Evolutionary conservation across 2,329 filamentous ascomycete genomes (phyloP).

Genomic region (Nemania diffusa): DNA sequence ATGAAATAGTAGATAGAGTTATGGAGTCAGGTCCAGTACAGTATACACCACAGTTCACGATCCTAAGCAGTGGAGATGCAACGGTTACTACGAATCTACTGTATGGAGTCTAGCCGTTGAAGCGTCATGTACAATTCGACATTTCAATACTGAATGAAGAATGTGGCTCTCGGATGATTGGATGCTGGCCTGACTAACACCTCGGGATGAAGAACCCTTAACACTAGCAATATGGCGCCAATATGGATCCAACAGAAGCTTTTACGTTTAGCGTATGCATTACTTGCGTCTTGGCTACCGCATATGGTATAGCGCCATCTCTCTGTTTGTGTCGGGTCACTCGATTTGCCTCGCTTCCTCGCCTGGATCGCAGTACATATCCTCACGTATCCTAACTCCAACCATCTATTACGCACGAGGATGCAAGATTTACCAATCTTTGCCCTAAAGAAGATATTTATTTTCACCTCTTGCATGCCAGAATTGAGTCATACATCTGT

Average conservation of each 20-base stretch:
- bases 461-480: slow-evolving; percentile 14
- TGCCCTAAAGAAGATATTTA: slow-evolving; percentile 19
- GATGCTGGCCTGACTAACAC: not conserved
- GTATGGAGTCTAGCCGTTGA: slow-evolving; percentile 1
- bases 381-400: not conserved
- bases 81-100: not conserved
- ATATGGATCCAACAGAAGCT: not conserved
- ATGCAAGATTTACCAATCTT: slow-evolving; percentile 20
- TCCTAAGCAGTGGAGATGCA: slow-evolving; percentile 7
- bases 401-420: not conserved
- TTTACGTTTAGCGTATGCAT: slow-evolving; percentile 34
- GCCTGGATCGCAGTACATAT: not conserved
- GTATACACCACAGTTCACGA: not conserved
- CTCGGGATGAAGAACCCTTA: not conserved
- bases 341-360: slow-evolving; percentile 2
- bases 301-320: slow-evolving; percentile 36
- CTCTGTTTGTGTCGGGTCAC: not conserved
- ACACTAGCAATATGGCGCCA: no score
- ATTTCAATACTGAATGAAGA: slow-evolving; percentile 26
- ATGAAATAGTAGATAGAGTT: slow-evolving; percentile 10
- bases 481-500: not conserved
- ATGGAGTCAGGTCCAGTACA: not conserved
- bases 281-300: slow-evolving; percentile 45
- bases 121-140: slow-evolving; percentile 32
- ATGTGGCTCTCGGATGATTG: slow-evolving; percentile 18